Evolutionary conservation across 345 rosid species (phyloP), one percentile per base, ranked within the genome.

Genomic region (Acer saccharum): DNA sequence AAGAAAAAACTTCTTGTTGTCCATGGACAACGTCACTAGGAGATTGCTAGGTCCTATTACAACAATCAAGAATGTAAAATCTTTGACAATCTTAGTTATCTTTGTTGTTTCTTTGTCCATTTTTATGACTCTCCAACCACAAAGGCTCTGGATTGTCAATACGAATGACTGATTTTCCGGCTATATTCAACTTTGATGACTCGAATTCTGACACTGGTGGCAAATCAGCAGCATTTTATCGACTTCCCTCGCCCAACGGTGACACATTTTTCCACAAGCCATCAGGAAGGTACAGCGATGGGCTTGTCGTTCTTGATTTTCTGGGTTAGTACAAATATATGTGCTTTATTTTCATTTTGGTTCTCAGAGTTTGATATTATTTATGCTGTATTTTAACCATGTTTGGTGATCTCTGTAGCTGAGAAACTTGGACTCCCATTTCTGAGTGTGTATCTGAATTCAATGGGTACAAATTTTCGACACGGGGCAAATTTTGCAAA

Each of bases 401-500:
- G 64, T 68, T 68, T 13, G n/a, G 43, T 55, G 7, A 61, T 16
- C 17, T 68, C 16, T 77, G 76, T 78, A 87, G 90, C 84, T 23
- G 79, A 85, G 68, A 67, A 65, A 32, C n/a, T 87, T 60, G 79
- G 79, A 55, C 68, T 83, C n/a, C 88, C 88, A 0, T 80, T 78
- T 60, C 71, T 87, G 74, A 76, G 84, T 79, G 86, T 87, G 13
- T 87, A 81, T 71, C 72, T 87, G 60, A 82, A 85, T 27, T 83
- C 90, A 0, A 29, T 85, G 10, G 86, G 83, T 50, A 52, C 83
- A 76, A 87, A 76, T 64, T 87, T 85, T 69, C 77, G 76, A 25
- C 85, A 81, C 64, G 90, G 88, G 14, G 83, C 88, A 18, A 87
- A 81, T 62, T 87, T 83, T 76, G 88, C 85, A 3, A 83, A 84